Conservation (phyloP, 2,329 filamentous ascomycete genomes). For the Lasiodiplodia sp. region DNA sequence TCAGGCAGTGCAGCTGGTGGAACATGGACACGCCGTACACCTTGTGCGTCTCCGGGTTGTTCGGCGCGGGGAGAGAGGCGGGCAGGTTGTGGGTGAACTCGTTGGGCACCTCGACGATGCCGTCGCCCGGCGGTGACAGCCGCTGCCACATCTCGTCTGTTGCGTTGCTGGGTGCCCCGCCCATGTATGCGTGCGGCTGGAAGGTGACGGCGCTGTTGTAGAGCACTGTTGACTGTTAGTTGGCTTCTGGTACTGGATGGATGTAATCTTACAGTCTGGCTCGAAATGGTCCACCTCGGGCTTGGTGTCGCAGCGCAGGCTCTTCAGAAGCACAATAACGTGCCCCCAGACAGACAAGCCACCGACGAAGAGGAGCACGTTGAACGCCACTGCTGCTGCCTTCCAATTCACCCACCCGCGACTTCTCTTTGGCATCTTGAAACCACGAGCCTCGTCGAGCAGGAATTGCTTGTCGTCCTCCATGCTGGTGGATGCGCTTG, state of each 20-base stretch:
- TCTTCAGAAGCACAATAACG: slow-evolving; percentile 8
- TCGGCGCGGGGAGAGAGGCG: not conserved
- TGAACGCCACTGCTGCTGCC: not conserved
- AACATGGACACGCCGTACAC: slow-evolving; percentile 35
- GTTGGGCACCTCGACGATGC: slow-evolving; percentile 10
- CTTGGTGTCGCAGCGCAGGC: not conserved
- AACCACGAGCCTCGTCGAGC: not conserved
- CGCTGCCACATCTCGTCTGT: slow-evolving; percentile 11
- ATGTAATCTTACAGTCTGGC: not conserved
- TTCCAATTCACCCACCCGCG: not conserved
- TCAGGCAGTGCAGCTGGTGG: slow-evolving; percentile 45
- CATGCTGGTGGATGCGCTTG: slow-evolving; percentile 5
- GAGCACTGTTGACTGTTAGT: not conserved
- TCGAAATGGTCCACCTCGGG: slow-evolving; percentile 9
- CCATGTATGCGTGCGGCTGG: slow-evolving; percentile 13
- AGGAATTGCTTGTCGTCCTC: slow-evolving; percentile 13
- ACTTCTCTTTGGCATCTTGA: not conserved
- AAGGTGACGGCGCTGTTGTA: slow-evolving; percentile 4
- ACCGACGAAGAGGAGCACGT: not conserved
- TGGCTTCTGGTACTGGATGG: not conserved
- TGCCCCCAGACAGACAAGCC: slow-evolving; percentile 9
- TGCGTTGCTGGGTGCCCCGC: not conserved
- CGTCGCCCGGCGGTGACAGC: slow-evolving; percentile 17
- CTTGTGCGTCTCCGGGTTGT: not conserved
- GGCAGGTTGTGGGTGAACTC: slow-evolving; percentile 2